Evolutionary conservation across 2,329 filamentous ascomycete genomes (phyloP).

Genomic region (Pestalotiopsis fici): DNA sequence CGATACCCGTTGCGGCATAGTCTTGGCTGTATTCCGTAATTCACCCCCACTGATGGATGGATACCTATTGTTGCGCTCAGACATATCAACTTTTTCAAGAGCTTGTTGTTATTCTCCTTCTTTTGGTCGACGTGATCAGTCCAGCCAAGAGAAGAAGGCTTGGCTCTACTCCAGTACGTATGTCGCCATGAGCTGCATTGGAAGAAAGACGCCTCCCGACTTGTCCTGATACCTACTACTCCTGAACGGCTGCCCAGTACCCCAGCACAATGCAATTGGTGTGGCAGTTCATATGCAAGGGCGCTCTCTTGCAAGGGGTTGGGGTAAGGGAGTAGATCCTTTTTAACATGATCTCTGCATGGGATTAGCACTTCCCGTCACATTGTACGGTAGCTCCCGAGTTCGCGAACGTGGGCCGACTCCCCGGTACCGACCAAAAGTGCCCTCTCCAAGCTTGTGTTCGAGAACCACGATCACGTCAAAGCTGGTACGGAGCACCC

Average conservation of each 20-base stretch:
- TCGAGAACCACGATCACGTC: background rate
- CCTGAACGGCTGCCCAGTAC: background rate
- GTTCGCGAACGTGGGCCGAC: background rate
- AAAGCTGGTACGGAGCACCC: background rate
- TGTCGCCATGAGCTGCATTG: background rate
- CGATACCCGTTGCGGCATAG: background rate
- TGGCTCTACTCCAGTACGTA: background rate
- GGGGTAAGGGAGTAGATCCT: background rate
- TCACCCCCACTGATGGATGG: background rate
- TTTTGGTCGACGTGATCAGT: background rate
- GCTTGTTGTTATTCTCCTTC: background rate
- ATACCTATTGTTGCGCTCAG: background rate
- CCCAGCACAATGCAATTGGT: background rate
- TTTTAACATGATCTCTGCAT: background rate
- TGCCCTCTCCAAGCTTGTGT: background rate
- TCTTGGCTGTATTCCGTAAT: background rate
- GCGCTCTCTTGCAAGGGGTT: background rate
- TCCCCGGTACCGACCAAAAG: background rate
- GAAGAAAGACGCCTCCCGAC: background rate
- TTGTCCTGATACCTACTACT: background rate
- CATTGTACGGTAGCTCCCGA: background rate
- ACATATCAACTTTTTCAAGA: background rate
- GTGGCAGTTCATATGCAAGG: background rate
- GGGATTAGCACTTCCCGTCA: background rate
- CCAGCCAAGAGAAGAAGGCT: background rate